Percentiles rank a stretch among this genome's conserved stretches.
Evolutionary conservation across 352 stramenopile species (phyloP).

Genomic region (Thalassiosira oceanica): DNA sequence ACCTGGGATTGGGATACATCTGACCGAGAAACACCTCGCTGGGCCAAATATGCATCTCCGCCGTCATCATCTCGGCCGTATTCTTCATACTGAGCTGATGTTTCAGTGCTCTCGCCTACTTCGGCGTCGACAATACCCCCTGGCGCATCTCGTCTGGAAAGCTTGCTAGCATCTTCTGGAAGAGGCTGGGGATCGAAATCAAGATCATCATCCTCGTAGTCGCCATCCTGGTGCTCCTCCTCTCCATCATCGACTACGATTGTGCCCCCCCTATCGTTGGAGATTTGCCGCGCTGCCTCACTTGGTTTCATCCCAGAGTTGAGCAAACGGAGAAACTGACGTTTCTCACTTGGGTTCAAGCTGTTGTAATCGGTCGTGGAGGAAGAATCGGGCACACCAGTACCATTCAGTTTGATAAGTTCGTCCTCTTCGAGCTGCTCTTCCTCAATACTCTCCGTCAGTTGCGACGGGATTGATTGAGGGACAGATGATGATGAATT

Average conservation of each 20-base stretch:
- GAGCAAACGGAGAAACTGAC: constrained; percentile 67
- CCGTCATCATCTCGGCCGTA: too few relatives aligned
- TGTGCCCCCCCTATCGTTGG: constrained; percentile 35
- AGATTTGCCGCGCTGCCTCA: constrained; percentile 49
- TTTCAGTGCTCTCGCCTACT: constrained; percentile 20
- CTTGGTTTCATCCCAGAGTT: constrained; percentile 59
- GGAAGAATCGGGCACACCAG: constrained; percentile 1
- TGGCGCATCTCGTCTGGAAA: constrained; percentile 20
- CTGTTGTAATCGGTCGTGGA: constrained; percentile 56
- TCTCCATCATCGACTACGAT: constrained; percentile 3
- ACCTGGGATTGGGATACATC: too few relatives aligned
- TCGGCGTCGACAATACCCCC: constrained; percentile 11
- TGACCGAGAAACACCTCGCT: too few relatives aligned
- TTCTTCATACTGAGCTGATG: too few relatives aligned
- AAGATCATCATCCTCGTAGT: constrained; percentile 2
- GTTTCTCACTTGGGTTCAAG: constrained; percentile 66
- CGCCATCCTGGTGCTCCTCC: constrained; percentile 8
- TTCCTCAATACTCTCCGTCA: neutral
- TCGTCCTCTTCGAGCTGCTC: constrained; percentile 3
- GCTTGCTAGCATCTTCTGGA: constrained; percentile 4
- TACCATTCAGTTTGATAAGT: constrained; percentile 4
- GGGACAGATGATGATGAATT: too few relatives aligned
- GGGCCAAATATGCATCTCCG: too few relatives aligned
- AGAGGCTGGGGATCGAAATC: constrained; percentile 1
- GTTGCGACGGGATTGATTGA: too few relatives aligned